A percentile compares a stretch with the other conserved stretches of the same genome.
These are phyloP conservation scores for Plantago elongata DNA, from an alignment of 257 asterid genomes.

Conservation along the genomic window DNA sequence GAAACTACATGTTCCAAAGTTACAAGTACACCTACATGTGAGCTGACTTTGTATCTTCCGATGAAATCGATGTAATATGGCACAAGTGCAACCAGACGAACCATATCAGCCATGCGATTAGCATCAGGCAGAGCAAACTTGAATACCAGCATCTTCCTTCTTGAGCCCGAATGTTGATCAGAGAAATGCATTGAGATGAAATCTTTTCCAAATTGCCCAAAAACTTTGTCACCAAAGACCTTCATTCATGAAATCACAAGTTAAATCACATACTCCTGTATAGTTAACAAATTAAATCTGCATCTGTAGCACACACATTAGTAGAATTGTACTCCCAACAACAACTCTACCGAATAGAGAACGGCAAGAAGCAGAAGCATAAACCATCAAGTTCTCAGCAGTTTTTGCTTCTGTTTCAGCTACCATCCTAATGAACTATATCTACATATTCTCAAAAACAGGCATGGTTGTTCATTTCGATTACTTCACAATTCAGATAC, in stretches of 20 bases:
- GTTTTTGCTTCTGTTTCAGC: too few relatives aligned
- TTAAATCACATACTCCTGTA: conserved; percentile 14
- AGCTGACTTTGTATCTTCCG: conserved; percentile 85
- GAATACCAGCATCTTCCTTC: conserved; percentile 80
- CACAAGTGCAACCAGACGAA: conserved; percentile 84
- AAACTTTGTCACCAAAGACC: conserved; percentile 91
- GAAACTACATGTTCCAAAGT: too few relatives aligned
- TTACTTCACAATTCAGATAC: too few relatives aligned
- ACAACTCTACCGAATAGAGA: too few relatives aligned
- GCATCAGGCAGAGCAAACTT: conserved; percentile 87
- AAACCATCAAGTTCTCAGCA: too few relatives aligned
- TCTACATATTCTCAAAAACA: too few relatives aligned
- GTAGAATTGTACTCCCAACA: too few relatives aligned
- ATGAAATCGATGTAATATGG: conserved; percentile 88
- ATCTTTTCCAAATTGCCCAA: conserved; percentile 69
- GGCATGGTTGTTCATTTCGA: too few relatives aligned
- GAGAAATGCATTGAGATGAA: conserved; percentile 92
- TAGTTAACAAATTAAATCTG: too few relatives aligned
- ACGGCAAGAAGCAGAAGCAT: too few relatives aligned
- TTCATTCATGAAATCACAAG: conserved; percentile 25
- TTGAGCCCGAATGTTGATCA: conserved; percentile 67
- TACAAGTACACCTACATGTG: conserved; percentile 55
- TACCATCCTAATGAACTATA: too few relatives aligned
- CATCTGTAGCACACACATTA: too few relatives aligned
- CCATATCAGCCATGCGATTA: conserved; percentile 75